Evolutionary conservation across 2,329 filamentous ascomycete species (phyloP), one percentile per base, ranked within the genome.

Genomic region (Orbilia javanica): DNA sequence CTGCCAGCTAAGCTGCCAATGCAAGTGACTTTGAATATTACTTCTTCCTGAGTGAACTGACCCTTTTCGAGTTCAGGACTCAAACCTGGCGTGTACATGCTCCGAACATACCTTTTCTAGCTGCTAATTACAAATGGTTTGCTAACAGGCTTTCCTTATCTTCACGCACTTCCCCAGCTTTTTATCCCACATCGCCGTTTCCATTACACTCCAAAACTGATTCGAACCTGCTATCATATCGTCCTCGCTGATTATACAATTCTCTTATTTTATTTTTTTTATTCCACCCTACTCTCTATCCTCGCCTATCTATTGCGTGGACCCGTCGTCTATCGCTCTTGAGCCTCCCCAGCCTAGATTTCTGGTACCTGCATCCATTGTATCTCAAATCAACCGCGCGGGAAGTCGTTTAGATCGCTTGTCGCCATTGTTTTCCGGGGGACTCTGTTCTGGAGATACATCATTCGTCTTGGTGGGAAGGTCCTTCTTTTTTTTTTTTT

Each of bases 1-100:
- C 65, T 69, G 64, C 68, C 74, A 71, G 66, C 57, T 81, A 79
- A 79, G 70, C 80, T 78, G 69, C 71, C 80, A 75, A 75, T 79
- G 71, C 42, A 60, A 60, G 55, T 60, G 55, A 60, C 55, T 60
- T 60, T 2, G 29, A 25, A 50, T 42, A 27, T 60, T 60, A 60
- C 55, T 60, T 60, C 55, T 60, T 60, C 34, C 34, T 60, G 55
- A 60, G 18, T 11, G 31, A 60, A 60, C 62, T 20, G 50, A 69
- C 68, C 60, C 53, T 72, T 72, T 74, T 75, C 52, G 27, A 31
- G 27, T 31, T 20, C 52, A n/a, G 20, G 44, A 36, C 36, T 42
- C 18, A 48, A 50, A 71, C 73, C 60, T 70, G 18, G 46, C n/a
- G 65, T 65, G 60, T 77, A 70, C 73, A 55, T 65, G 57, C 48